Base-by-base conservation (phyloP, 2,329 filamentous ascomycete genomes). In the Aspergillus tubingensis region DNA sequence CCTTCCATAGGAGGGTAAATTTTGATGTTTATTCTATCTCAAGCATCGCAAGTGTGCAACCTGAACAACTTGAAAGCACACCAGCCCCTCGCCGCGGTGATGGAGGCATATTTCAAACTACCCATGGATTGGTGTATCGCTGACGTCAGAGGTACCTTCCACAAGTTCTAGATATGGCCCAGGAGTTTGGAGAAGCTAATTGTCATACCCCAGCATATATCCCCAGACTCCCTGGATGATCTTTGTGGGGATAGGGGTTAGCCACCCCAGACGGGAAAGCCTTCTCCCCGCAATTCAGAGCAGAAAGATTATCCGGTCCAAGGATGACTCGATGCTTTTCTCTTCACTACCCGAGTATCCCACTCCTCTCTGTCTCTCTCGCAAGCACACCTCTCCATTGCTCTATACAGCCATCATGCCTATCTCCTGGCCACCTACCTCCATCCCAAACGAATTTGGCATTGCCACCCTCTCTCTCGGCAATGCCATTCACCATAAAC, bases 391-490 rank as follows among this genome's bases (percentile, higher is more conserved):
- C n/a, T 13, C 25, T 13, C 13, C 21, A 48, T 30, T 13, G 11
- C 36, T 23, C 19, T n/a, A n/a, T 43, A 17, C 21, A 5, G 10
- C 38, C 25, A 63, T 3, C 32, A 67, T 67, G 65, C 53, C 57
- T 3, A 57, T 53, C 11, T 8, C 52, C 17, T 68, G 65, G 64
- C 67, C 68, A 25, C 60, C 68, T 23, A 25, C 47, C 3, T 39
- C 50, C 5, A 52, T 48, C 30, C 21, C 50, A 1, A 70, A 72
- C 47, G 61, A 67, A 30, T 57, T 72, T 43, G 72, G 73, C 3
- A 74, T 73, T n/a, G 72, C 72, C 23, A 74, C 71, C 0, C 59
- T 75, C 15, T 75, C 72, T 17, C 68, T 75, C 19, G 73, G 72
- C 13, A 72, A 70, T 53, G 67, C 66, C 63, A 58, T 65, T 32